phyloP scores from a whole-genome alignment of 805 yeast genomes.

The Zygotorulaspora sp. region DNA sequence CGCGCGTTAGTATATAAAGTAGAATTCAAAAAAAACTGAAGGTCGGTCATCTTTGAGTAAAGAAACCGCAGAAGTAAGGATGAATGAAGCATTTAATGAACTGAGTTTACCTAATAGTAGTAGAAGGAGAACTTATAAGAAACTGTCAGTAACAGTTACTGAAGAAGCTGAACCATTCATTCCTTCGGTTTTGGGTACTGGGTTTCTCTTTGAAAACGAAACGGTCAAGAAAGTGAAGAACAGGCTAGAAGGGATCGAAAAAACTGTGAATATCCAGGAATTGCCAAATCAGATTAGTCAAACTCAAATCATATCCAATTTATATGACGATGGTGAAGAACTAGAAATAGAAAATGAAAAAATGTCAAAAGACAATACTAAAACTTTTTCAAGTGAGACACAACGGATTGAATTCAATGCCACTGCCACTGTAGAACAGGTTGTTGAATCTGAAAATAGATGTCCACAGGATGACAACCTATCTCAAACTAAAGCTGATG shows the following conservation, averaged over 20 bases:
- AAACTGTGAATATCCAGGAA: not conserved
- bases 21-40: no score
- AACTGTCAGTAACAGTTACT: slow-evolving; percentile 13
- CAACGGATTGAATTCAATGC: not conserved
- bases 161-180: slow-evolving; percentile 6
- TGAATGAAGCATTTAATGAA: slow-evolving; percentile 27
- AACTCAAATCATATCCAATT: slow-evolving; percentile 16
- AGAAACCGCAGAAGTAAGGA: slow-evolving; percentile 4
- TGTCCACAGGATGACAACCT: not conserved
- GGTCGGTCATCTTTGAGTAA: no score
- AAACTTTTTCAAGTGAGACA: not conserved
- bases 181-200: slow-evolving; percentile 15
- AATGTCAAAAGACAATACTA: not conserved
- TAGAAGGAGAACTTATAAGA: slow-evolving; percentile 27
- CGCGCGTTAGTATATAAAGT: slow-evolving; percentile 1
- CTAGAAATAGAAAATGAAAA: slow-evolving; percentile 11
- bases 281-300: not conserved
- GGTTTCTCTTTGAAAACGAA: slow-evolving; percentile 26
- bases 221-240: slow-evolving; percentile 21
- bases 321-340: slow-evolving; percentile 27
- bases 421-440: not conserved
- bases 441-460: not conserved
- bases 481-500: not conserved
- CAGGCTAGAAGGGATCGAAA: slow-evolving; percentile 20
- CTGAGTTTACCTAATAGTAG: slow-evolving; percentile 13